Base-by-base conservation (phyloP, 495 filamentous ascomycete species). In the Podospora appendiculata region DNA sequence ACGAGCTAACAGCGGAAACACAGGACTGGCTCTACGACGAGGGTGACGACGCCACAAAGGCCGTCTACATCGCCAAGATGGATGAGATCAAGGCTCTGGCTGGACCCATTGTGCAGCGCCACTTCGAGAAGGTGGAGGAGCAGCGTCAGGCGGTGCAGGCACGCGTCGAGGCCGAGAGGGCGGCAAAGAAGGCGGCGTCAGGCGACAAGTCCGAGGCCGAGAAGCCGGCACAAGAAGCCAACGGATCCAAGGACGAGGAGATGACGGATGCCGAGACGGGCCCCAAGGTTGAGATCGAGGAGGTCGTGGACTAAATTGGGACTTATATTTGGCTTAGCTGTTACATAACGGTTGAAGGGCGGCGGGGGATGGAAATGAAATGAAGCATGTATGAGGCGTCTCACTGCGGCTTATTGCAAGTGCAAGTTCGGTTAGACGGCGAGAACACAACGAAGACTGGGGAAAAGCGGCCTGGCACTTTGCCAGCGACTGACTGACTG, bases 21-120 rank as follows among this genome's bases (percentile, higher is more conserved):
- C 58, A 97, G 91, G 90, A 97, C 59, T 99, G 93, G 93, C 83
- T 99, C 49, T 97, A 98, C 72, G 90, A 96, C 58, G 93, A 97
- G 32, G 93, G 93, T 58, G 91, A 96, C 52, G 93, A 97, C 67
- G 80, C 91, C 63, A 91, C 88, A 62, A 96, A 96, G 78, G 89
- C 87, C 39, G 73, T 90, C 56, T 99, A 99, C 72, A 78, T 90
- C 46, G 79, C 88, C 63, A 97, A 96, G 80, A 86, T 92, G 70
- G 92, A 97, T 52, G 93, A 99, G 67, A 90, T 99, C 69, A 87
- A 89, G 61, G 83, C 89, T 59, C 76, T 94, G 50, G 85, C 89
- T 45, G 92, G 90, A 14, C 94, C 93, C 54, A 87, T 98, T 69
- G 84, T 90, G 46, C 91, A 96, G 75, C 85, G 91, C 52, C 90